Evolutionary conservation across 2,329 filamentous ascomycete genomes (phyloP).

Genomic region (Bipolaris sorokiniana): DNA sequence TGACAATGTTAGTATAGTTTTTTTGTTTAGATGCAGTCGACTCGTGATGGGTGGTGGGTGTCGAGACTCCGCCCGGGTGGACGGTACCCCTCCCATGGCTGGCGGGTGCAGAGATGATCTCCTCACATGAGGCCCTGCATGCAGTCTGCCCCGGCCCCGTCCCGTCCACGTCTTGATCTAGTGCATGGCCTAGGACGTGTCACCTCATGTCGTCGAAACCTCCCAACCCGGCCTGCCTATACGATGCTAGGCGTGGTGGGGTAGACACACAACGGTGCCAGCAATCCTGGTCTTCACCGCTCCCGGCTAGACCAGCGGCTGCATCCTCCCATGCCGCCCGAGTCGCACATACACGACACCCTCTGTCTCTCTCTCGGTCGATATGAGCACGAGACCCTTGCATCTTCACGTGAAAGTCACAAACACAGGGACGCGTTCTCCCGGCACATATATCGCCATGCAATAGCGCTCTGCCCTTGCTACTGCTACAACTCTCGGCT

Average conservation of each 20-base stretch:
- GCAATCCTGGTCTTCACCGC: slow-evolving; percentile 28
- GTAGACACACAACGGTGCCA: slow-evolving; percentile 11
- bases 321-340: slow-evolving; percentile 7
- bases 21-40: neutral
- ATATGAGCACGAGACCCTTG: slow-evolving; percentile 6
- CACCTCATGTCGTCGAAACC: slow-evolving; percentile 1
- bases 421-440: neutral
- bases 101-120: slow-evolving; percentile 1
- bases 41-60: neutral
- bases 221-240: slow-evolving; percentile 5
- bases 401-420: slow-evolving; percentile 1
- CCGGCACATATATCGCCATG: neutral
- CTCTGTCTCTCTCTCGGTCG: neutral
- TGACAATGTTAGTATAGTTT: neutral
- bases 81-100: slow-evolving; percentile 9
- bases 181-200: slow-evolving; percentile 16
- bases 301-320: slow-evolving; percentile 21
- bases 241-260: slow-evolving; percentile 15
- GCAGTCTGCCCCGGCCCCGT: slow-evolving; percentile 9
- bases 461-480: neutral
- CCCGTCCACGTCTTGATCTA: slow-evolving; percentile 6
- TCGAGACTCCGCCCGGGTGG: neutral
- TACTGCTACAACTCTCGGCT: no score
- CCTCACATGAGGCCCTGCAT: slow-evolving; percentile 18
- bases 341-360: slow-evolving; percentile 2